Evolutionary conservation across 495 filamentous ascomycete species (phyloP).

Genomic region (Tuber melanosporum): DNA sequence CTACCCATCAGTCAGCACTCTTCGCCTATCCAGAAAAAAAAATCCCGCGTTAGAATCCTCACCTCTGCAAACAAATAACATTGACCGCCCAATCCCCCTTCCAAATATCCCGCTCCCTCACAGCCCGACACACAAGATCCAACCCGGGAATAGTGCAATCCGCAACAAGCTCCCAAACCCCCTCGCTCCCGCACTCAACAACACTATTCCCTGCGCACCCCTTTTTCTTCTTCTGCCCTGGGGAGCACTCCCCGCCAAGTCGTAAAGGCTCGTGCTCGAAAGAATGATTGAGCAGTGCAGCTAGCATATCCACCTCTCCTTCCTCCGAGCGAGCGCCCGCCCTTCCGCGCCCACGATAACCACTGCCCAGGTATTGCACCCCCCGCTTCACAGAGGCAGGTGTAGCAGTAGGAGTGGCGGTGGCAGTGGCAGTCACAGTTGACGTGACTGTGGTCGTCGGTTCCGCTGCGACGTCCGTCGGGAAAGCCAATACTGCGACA

Average conservation of each 20-base stretch:
- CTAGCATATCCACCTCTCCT: slow-evolving; percentile 7
- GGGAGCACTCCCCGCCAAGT: background rate
- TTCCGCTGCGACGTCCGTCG: slow-evolving; percentile 10
- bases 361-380: background rate
- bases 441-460: slow-evolving; percentile 8
- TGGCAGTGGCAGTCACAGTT: slow-evolving; percentile 7
- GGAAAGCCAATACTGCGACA: background rate
- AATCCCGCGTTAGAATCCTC: slow-evolving; percentile 3
- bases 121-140: slow-evolving; percentile 14
- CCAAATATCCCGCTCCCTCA: slow-evolving; percentile 8
- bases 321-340: background rate
- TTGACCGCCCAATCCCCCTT: slow-evolving; percentile 8
- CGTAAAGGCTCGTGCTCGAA: background rate
- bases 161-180: slow-evolving; percentile 18
- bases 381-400: slow-evolving; percentile 7
- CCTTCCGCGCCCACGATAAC: background rate
- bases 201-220: slow-evolving; percentile 15
- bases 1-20: background rate
- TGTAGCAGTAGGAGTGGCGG: background rate
- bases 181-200: slow-evolving; percentile 11
- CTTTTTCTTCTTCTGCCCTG: slow-evolving; percentile 9
- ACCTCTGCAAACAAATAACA: slow-evolving; percentile 20
- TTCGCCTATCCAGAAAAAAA: background rate
- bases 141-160: slow-evolving; percentile 8
- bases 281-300: slow-evolving; percentile 12